These are phyloP conservation scores for Ascochyta rabiei DNA, from an alignment of 2,329 filamentous ascomycete species.

Conservation along the genomic window DNA sequence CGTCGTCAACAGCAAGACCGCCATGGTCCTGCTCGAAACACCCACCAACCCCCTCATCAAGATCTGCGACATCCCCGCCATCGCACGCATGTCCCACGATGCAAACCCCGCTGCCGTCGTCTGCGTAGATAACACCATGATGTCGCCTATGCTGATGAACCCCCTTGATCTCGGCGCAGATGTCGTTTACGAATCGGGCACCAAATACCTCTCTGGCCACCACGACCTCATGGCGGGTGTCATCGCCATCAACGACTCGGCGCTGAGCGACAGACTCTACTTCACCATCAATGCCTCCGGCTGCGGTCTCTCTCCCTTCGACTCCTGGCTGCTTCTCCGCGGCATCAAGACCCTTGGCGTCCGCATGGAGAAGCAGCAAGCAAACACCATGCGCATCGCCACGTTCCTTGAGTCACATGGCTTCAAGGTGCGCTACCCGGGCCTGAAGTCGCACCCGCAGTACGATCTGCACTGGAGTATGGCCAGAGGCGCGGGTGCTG, in stretches of 20 bases:
- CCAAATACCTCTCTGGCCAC: constrained; percentile 96
- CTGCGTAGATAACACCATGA: constrained; percentile 98
- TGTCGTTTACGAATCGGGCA: constrained; percentile 96
- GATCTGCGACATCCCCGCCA: constrained; percentile 87
- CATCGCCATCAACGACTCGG: constrained; percentile 83
- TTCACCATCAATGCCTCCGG: constrained; percentile 98
- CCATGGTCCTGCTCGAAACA: constrained; percentile 94
- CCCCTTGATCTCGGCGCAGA: constrained; percentile 94
- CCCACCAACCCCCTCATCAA: constrained; percentile 99
- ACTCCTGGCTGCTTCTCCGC: constrained; percentile 93
- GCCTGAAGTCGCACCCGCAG: constrained; percentile 91
- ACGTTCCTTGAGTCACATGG: constrained; percentile 89
- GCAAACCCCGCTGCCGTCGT: constrained; percentile 81
- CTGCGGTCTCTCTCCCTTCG: constrained; percentile 91
- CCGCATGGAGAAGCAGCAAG: constrained; percentile 98
- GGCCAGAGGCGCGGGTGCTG: constrained; percentile 90
- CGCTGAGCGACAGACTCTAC: constrained; percentile 86
- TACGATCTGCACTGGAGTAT: constrained; percentile 96
- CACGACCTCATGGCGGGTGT: constrained; percentile 99
- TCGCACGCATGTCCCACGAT: constrained; percentile 77
- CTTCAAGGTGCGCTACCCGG: constrained; percentile 94
- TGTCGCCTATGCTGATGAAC: constrained; percentile 92
- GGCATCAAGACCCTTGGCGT: constrained; percentile 97
- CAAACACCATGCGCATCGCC: constrained; percentile 88
- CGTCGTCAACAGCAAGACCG: constrained; percentile 78